Base-by-base conservation (phyloP, 176 grass and related monocot genomes). In the Olyra latifolia region DNA sequence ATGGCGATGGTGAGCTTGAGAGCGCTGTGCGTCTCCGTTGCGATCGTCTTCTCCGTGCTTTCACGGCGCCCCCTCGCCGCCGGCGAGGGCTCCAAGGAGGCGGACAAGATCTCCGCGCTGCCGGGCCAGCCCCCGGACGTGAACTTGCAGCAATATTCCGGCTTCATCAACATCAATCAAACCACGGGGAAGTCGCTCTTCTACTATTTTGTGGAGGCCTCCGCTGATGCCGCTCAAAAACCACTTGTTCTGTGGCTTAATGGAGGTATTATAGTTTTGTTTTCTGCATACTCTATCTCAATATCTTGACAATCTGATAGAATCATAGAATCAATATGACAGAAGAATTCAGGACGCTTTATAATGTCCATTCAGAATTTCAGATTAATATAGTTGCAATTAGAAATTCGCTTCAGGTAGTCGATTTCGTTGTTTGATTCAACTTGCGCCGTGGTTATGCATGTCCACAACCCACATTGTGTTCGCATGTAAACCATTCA, bases 171-270 rank as follows among this genome's bases (percentile, higher is more conserved):
- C 65, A 52, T 95, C 20, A 60, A 82, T 1, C 13, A 62, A 13
- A 69, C 59, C 2, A 46, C 13, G n/a, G 77, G 84, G 3, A 87
- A 86, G 74, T 66, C 84, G 8, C 87, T 90, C 72, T 92, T 95
- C 89, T 95, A 92, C 68, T 95, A 95, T 82, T 95, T 95, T 0
- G 89, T 82, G 0, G 93, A 95, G 72, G 78, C 89, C 15, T 39
- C 67, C 47, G 7, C 25, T 48, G 71, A 85, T 41, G 17, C 87
- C 4, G 81, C 42, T 8, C 46, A 58, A 2, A 88, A 84, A 1
- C 89, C 93, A 3, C 77, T 95, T 6, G 38, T 95, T 38, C 42
- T 95, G 30, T 95, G 93, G 93, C 89, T 95, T 20, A 95, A 85
- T 30, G 93, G 93, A 88, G 93, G 93, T n/a, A n/a, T 35, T 35